These are phyloP conservation scores for Sindora glabra DNA, from an alignment of 306 rosid species.

Conservation along the genomic window DNA sequence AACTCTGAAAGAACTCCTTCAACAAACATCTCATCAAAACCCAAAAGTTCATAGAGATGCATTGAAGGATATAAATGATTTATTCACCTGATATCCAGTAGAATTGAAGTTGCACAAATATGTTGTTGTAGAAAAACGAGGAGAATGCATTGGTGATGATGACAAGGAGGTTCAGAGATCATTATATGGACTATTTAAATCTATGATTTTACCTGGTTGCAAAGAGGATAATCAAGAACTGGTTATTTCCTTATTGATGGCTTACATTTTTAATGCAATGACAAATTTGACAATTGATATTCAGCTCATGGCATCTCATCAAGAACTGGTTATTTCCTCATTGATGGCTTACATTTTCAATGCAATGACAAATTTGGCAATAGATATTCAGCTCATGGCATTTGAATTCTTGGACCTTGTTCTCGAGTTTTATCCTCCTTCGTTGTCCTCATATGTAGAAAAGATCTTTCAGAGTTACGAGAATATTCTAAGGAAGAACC, in stretches of 20 bases:
- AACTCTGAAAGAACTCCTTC: slow-evolving; percentile 89
- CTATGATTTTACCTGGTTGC: slow-evolving; percentile 63
- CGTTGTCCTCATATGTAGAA: slow-evolving; percentile 58
- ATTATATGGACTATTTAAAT: slow-evolving; percentile 59
- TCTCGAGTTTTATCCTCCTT: slow-evolving; percentile 56
- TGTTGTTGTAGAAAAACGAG: slow-evolving; percentile 60
- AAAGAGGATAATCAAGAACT: slow-evolving; percentile 40
- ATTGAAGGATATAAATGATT: slow-evolving; percentile 68
- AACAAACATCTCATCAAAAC: slow-evolving; percentile 77
- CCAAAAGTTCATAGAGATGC: slow-evolving; percentile 89
- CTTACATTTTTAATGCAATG: too few species aligned
- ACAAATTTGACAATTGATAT: too few species aligned
- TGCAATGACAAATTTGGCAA: slow-evolving; percentile 75
- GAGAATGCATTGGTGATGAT: slow-evolving; percentile 76
- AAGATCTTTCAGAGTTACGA: slow-evolving; percentile 78
- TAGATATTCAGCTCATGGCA: slow-evolving; percentile 75
- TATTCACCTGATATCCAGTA: slow-evolving; percentile 52
- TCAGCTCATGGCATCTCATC: too few species aligned
- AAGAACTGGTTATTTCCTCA: slow-evolving; percentile 54
- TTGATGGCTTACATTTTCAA: slow-evolving; percentile 72
- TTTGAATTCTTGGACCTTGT: slow-evolving; percentile 72
- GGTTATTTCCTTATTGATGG: neutral
- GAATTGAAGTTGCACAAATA: slow-evolving; percentile 64
- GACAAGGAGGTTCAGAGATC: slow-evolving; percentile 64
- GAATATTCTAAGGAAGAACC: slow-evolving; percentile 64